Evolutionary conservation across 768 basidiomycete genomes (phyloP).

Genomic region (Leucosporidium creatinivorum): DNA sequence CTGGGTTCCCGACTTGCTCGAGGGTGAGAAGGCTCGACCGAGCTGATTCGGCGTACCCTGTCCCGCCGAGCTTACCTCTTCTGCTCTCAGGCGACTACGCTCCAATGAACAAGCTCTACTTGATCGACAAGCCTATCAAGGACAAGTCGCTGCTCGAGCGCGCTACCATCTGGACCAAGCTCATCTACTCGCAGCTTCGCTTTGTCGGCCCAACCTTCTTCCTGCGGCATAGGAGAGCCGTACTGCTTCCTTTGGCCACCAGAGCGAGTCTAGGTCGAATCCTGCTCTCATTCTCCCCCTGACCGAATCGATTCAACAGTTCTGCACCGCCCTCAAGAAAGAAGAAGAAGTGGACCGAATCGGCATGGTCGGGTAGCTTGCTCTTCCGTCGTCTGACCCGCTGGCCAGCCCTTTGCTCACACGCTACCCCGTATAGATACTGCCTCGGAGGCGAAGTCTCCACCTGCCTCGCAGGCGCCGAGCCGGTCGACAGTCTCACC

Average conservation of each 20-base stretch:
- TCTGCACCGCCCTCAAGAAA: neutral
- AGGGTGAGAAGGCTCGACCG: neutral
- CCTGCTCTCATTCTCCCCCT: neutral
- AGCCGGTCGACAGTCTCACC: neutral
- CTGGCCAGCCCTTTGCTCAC: too few relatives aligned
- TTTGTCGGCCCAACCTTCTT: neutral
- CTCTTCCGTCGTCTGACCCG: neutral
- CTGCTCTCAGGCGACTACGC: neutral
- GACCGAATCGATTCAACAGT: neutral
- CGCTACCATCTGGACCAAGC: neutral
- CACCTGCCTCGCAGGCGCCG: neutral
- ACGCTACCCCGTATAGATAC: neutral
- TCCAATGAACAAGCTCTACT: neutral
- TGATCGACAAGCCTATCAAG: neutral
- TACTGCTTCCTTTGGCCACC: neutral
- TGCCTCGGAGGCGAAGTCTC: neutral
- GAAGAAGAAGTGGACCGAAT: neutral
- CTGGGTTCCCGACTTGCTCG: slow-evolving; percentile 1
- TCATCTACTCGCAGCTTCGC: too few relatives aligned
- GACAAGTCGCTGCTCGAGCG: neutral
- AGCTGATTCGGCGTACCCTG: too few relatives aligned
- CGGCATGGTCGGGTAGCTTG: neutral
- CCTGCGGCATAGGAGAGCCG: neutral
- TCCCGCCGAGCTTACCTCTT: neutral
- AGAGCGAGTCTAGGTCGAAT: neutral